phyloP scores from a whole-genome alignment of 257 asterid genomes.

The Nicotiana paniculata region DNA sequence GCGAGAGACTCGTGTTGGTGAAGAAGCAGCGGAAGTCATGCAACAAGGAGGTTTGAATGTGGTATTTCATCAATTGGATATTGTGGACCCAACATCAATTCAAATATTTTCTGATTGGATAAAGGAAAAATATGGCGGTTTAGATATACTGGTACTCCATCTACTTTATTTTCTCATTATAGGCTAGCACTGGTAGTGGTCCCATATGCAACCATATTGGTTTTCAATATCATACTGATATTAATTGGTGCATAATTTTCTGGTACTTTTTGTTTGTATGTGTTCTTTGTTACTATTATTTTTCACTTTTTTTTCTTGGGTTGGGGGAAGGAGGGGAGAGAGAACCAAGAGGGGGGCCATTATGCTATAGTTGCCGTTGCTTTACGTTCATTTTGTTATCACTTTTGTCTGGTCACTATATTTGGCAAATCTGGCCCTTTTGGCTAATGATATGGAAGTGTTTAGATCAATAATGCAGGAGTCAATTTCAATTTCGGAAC shows the following conservation, averaged over 20 bases:
- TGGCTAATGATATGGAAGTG: slow-evolving; percentile 13
- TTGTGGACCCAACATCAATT: slow-evolving; percentile 58
- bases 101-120: slow-evolving; percentile 53
- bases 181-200: background rate
- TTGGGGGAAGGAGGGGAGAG: background rate
- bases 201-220: background rate
- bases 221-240: background rate
- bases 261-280: background rate
- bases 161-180: background rate
- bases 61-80: slow-evolving; percentile 60
- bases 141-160: slow-evolving; percentile 65
- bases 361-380: background rate
- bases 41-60: slow-evolving; percentile 63
- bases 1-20: slow-evolving; percentile 56
- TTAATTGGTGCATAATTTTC: background rate
- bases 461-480: slow-evolving; percentile 89
- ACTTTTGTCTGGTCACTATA: background rate
- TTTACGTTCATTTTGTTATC: background rate
- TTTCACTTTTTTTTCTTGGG: background rate
- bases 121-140: slow-evolving; percentile 54
- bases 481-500: slow-evolving; percentile 67
- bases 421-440: background rate
- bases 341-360: too few species aligned
- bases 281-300: background rate
- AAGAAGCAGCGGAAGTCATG: slow-evolving; percentile 54